Conservation (phyloP, 2,329 filamentous ascomycete genomes). For the Trichoderma cornu-damae region DNA sequence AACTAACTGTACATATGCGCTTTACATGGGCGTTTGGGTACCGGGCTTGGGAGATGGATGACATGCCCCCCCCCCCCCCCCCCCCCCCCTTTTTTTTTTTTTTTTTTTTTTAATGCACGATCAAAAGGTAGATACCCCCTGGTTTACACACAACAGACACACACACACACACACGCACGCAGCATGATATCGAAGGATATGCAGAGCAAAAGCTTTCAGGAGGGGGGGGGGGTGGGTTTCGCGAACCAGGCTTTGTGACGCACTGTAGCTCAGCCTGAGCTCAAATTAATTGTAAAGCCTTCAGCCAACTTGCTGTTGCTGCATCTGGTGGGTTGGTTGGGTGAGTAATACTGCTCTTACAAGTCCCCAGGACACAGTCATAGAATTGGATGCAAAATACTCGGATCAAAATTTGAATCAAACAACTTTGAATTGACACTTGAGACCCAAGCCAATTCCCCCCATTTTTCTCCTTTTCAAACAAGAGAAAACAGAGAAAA, state of each 20-base stretch:
- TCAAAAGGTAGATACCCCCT: slow-evolving; percentile 13
- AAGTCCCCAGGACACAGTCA: not conserved
- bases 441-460: not conserved
- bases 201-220: not conserved
- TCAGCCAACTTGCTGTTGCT: too few relatives aligned
- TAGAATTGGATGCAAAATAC: not conserved
- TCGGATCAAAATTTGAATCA: not conserved
- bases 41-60: not conserved
- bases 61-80: too few relatives aligned
- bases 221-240: not conserved
- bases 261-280: not conserved
- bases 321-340: too few relatives aligned
- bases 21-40: slow-evolving; percentile 5
- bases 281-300: too few relatives aligned
- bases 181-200: not conserved
- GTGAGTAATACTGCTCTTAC: too few relatives aligned
- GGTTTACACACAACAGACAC: not conserved
- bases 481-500: too few relatives aligned
- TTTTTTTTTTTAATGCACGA: not conserved
- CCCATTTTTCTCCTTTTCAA: too few relatives aligned
- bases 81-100: too few relatives aligned
- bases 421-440: slow-evolving; percentile 1
- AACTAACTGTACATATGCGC: slow-evolving; percentile 4
- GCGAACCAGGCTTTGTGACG: not conserved
- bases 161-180: not conserved